Percentiles rank a stretch among this genome's conserved stretches.
These are phyloP conservation scores for Aaosphaeria pasadenensis DNA, from an alignment of 2,329 filamentous ascomycete genomes.

Conservation along the genomic window DNA sequence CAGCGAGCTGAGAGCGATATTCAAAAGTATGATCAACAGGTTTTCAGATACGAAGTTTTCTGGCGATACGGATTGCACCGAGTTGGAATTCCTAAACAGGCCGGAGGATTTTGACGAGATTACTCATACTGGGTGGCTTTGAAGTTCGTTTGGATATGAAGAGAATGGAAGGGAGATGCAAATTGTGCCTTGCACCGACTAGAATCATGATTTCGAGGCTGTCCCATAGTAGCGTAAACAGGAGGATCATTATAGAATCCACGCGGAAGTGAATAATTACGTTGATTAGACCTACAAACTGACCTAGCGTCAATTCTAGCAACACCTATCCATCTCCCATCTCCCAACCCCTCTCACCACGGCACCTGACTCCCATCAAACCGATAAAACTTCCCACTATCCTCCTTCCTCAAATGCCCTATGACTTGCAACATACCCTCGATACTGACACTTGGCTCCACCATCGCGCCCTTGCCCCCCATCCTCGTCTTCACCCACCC, in stretches of 20 bases:
- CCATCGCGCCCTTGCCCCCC: slow-evolving; percentile 41
- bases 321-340: neutral
- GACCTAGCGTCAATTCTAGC: too few relatives aligned
- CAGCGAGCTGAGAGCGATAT: neutral
- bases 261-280: too few relatives aligned
- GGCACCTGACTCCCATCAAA: slow-evolving; percentile 35
- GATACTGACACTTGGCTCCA: slow-evolving; percentile 38
- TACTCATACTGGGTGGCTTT: neutral
- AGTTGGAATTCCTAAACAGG: neutral
- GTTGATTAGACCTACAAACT: too few relatives aligned
- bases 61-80: neutral
- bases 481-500: slow-evolving; percentile 47
- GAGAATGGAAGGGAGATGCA: too few relatives aligned
- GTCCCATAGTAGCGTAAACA: too few relatives aligned
- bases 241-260: too few relatives aligned
- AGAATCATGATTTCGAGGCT: too few relatives aligned
- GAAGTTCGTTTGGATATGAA: neutral
- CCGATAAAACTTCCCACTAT: slow-evolving; percentile 37
- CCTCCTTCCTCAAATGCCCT: slow-evolving; percentile 24
- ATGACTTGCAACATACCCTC: slow-evolving; percentile 38
- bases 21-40: neutral
- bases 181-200: too few relatives aligned
- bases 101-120: neutral
- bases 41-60: neutral
- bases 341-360: slow-evolving; percentile 19